These are phyloP conservation scores for Scutellaria baicalensis DNA, from an alignment of 257 asterid species.

Conservation along the genomic window DNA sequence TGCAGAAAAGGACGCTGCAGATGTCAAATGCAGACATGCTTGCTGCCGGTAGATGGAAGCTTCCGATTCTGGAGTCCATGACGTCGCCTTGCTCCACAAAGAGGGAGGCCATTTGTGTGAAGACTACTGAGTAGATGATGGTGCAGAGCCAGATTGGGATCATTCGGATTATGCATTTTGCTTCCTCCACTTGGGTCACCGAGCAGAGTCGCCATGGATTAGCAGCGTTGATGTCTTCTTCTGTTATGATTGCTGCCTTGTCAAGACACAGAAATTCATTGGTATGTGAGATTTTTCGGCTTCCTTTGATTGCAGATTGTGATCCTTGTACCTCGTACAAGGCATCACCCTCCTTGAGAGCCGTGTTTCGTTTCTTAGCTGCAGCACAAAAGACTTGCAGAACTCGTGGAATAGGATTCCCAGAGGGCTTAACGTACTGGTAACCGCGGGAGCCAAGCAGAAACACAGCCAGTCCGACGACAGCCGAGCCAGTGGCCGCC, in stretches of 20 bases:
- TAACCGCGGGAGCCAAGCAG: slow-evolving; percentile 44
- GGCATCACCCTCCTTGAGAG: slow-evolving; percentile 1
- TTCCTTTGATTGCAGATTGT: slow-evolving; percentile 48
- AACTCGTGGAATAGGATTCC: slow-evolving; percentile 64
- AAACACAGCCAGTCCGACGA: slow-evolving; percentile 29
- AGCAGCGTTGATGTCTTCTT: slow-evolving; percentile 14
- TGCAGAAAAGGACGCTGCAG: slow-evolving; percentile 57
- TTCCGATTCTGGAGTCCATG: slow-evolving; percentile 39
- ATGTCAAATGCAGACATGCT: slow-evolving; percentile 81
- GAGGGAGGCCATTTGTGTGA: slow-evolving; percentile 83
- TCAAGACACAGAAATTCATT: slow-evolving; percentile 51
- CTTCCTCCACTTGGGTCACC: slow-evolving; percentile 76
- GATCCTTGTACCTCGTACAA: slow-evolving; percentile 52
- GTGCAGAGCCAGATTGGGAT: slow-evolving; percentile 78
- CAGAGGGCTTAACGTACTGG: slow-evolving; percentile 41
- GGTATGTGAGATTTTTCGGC: slow-evolving; percentile 56
- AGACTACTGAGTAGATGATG: slow-evolving; percentile 62
- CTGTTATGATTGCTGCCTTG: slow-evolving; percentile 49
- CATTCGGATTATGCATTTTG: slow-evolving; percentile 66
- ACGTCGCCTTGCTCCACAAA: slow-evolving; percentile 77
- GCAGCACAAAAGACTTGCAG: slow-evolving; percentile 59
- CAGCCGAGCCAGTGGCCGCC: slow-evolving; percentile 51
- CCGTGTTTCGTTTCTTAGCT: slow-evolving; percentile 21
- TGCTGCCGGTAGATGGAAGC: slow-evolving; percentile 64
- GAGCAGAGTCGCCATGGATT: slow-evolving; percentile 68